Evolutionary conservation across 23 red algal genomes (phyloP), one percentile per base, ranked within the genome.

Genomic region (Gracilariopsis chorda): DNA sequence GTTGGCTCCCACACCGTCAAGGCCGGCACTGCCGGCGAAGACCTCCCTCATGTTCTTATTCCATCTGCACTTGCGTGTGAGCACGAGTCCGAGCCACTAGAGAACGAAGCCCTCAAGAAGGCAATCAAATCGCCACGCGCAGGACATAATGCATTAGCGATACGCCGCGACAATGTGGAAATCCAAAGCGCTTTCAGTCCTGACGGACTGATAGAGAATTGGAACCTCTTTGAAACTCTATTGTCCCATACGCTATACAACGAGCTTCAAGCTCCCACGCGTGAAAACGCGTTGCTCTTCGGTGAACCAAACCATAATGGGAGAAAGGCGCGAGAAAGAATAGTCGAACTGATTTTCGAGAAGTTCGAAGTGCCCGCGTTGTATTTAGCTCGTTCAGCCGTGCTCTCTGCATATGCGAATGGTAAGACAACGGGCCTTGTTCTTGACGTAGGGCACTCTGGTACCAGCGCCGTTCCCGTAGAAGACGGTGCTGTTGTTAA

Each of bases 291-390:
- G 1, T 49, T 99, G 19, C 60, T 96, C 39, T 79, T 60, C 47
- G 93, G 90, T 17, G 97, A 99, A 51, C 93, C 97, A 16, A 85
- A 64, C 29, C 92, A 99, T 57, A 96, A 94, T 16, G 77, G 83
- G 34, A 83, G 88, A 24, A 71, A 80, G 52, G 47, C 88, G 48
- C 80, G 97, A 16, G 97, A 99, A 68, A 88, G 90, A 62, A 81
- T 99, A 17, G 74, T 82, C 25, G 87, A 99, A 82, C 47, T 96
- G 23, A 76, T 99, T 14, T 96, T 99, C 86, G 97, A 99, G 42
- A 99, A 93, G 84, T 96, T 94, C 57, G 65, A 94, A 55, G 93
- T 90, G 9, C 97, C 97, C 30, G 93, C 97, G 19, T 57, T 96
- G 20, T 96, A 94, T 73, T 42, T 96, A 30, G 78, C 87, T 2